These are phyloP conservation scores for Populus nigra DNA, from an alignment of 345 rosid genomes.

Conservation along the genomic window DNA sequence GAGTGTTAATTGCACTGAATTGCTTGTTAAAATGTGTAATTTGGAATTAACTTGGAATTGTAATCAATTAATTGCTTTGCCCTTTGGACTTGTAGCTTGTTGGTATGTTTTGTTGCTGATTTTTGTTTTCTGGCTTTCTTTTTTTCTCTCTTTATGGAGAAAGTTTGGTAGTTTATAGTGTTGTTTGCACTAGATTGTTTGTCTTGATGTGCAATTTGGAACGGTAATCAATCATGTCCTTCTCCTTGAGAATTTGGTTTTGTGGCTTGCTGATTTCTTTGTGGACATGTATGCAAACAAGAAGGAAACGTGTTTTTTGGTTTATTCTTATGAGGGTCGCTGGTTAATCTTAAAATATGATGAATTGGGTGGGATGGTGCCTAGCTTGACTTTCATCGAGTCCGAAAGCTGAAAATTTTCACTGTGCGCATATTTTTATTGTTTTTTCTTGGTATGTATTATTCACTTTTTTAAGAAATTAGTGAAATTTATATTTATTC, in stretches of 20 bases:
- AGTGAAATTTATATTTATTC: background rate
- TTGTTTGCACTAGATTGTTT: background rate
- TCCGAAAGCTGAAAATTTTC: background rate
- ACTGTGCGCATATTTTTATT: background rate
- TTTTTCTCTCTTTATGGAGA: too few relatives aligned
- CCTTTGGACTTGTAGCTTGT: background rate
- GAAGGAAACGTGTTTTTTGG: background rate
- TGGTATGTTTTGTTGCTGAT: background rate
- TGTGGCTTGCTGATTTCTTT: background rate
- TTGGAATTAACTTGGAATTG: background rate
- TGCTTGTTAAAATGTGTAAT: background rate
- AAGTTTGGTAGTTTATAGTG: background rate
- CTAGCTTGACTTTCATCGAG: background rate
- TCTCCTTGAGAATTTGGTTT: background rate
- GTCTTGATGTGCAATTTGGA: background rate
- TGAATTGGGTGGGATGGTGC: background rate
- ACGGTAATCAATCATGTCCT: background rate
- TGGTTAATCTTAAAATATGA: too few relatives aligned
- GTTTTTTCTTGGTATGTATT: background rate
- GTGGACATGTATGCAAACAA: background rate
- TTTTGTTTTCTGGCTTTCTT: background rate
- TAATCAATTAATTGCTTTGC: background rate
- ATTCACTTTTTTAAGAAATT: background rate
- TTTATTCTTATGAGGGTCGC: background rate
- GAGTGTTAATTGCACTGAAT: background rate